Evolutionary conservation across 352 stramenopile species (phyloP).

Genomic region (Hyphochytrium catenoides): DNA sequence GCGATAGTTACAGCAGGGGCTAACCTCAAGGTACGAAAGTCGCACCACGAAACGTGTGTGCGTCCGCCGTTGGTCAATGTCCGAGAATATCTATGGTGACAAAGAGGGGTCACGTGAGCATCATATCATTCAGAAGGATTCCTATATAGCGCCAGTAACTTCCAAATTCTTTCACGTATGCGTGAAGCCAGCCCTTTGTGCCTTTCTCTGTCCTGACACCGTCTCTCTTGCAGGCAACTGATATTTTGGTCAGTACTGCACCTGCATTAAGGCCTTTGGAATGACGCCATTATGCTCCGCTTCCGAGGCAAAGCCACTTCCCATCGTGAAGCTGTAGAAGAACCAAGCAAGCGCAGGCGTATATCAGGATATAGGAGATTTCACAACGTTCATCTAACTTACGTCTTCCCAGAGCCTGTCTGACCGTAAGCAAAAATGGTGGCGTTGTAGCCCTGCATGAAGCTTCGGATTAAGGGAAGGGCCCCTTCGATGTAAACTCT

Average conservation of each 20-base stretch:
- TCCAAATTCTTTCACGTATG: no score
- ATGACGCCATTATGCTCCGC: slow-evolving; percentile 34
- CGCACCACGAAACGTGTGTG: slow-evolving; percentile 20
- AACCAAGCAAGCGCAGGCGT: slow-evolving; percentile 10
- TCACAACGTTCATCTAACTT: slow-evolving; percentile 5
- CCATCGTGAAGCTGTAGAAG: slow-evolving; percentile 79
- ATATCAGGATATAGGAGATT: background rate
- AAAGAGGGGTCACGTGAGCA: background rate
- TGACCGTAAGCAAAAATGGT: slow-evolving; percentile 85
- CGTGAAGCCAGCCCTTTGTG: background rate
- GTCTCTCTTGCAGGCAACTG: no score
- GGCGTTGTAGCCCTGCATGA: slow-evolving; percentile 81
- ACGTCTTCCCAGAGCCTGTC: slow-evolving; percentile 62
- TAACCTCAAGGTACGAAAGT: slow-evolving; percentile 41
- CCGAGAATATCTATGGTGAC: slow-evolving; percentile 19
- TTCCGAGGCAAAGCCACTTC: slow-evolving; percentile 31
- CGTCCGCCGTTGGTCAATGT: slow-evolving; percentile 8
- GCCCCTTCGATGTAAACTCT: slow-evolving; percentile 29
- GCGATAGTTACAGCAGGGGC: background rate
- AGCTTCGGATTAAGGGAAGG: slow-evolving; percentile 32
- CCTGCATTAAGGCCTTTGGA: slow-evolving; percentile 36
- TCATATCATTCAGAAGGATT: no score
- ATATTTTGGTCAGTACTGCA: slow-evolving; percentile 13
- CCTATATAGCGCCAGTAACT: no score
- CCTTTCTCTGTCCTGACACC: no score